Conservation (phyloP, 2,329 filamentous ascomycete species). For the Albifimbria verrucaria region DNA sequence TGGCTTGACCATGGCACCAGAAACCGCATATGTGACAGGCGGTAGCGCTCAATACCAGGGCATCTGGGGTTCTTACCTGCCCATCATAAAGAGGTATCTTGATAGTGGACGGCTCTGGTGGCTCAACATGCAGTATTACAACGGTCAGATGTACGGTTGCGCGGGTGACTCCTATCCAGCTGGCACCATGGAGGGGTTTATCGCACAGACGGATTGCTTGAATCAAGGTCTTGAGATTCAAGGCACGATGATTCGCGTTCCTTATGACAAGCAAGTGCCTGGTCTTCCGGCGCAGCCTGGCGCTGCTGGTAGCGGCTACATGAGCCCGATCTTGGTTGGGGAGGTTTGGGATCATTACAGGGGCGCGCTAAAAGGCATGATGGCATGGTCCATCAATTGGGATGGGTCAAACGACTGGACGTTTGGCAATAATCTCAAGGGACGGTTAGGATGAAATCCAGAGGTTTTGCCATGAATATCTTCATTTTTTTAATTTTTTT, state of each 20-base stretch:
- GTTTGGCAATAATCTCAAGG: conserved; percentile 26
- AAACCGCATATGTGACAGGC: conserved; percentile 35
- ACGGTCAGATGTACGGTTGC: conserved; percentile 34
- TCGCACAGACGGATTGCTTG: conserved; percentile 32
- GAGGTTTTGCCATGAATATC: no score
- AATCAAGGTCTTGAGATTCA: conserved; percentile 26
- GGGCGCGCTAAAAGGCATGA: conserved; percentile 28
- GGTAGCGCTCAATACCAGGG: conserved; percentile 26
- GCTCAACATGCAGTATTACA: conserved; percentile 36
- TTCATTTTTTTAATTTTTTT: no score
- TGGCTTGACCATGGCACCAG: no score
- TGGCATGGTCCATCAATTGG: conserved; percentile 36
- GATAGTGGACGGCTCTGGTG: conserved; percentile 33
- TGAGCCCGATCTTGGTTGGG: conserved; percentile 23
- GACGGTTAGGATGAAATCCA: conserved; percentile 5
- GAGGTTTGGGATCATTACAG: conserved; percentile 27
- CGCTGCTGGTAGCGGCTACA: conserved; percentile 30
- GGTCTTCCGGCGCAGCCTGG: conserved; percentile 30
- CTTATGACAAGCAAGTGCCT: conserved; percentile 31
- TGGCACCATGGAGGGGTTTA: conserved; percentile 27
- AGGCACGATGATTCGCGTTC: conserved; percentile 27
- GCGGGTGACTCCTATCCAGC: conserved; percentile 26
- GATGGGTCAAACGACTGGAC: conserved; percentile 30
- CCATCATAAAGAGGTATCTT: conserved; percentile 33
- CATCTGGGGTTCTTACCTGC: conserved; percentile 33